Evolutionary conservation across 768 basidiomycete species (phyloP), one percentile per base, ranked within the genome.

Genomic region (Tylopilus rubrobrunneus): DNA sequence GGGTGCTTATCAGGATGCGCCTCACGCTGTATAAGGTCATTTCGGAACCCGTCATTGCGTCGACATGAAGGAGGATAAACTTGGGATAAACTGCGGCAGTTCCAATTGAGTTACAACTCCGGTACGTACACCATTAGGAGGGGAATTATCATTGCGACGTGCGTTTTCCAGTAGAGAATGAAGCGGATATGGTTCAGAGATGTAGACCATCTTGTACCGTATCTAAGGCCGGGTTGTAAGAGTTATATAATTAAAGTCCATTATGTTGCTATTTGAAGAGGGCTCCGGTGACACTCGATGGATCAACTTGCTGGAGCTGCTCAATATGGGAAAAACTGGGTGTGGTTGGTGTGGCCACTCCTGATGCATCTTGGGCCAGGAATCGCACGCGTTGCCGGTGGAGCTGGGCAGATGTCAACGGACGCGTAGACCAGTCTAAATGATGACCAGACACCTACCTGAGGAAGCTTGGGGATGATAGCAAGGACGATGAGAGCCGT

Each of bases 391-490:
- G 81, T 71, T 88, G 87, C 48, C 89, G 84, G 66, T 92, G 90
- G 49, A 91, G 79, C 90, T 92, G 62, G 29, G 52, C 15, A 31
- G 41, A 62, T 48, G 59, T 62, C 57, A 60, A 57, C 44, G 52
- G 41, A 53, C 50, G 49, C 45, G 44, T 25, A 51, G 46, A 60
- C 40, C 47, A 34, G 44, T 51, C 29, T 42, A 61, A 21, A 48
- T 14, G 19, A 15, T 15, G 37, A 34, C 0, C 21, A 41, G 48
- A 14, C 23, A 62, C 81, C 60, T 71, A 94, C 94, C 74, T 89
- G 85, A 40, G 97, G 97, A n/a, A 98, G 79, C 73, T 98, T 98
- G 28, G 97, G 95, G 58, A 97, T 86, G 56, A 98, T 82, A 25
- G 89, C 89, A 56, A 95, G 75, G 34, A 80, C 69, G 14, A 90